Base-by-base conservation (phyloP, 23 red algal genomes). In the Gracilaria domingensis region DNA sequence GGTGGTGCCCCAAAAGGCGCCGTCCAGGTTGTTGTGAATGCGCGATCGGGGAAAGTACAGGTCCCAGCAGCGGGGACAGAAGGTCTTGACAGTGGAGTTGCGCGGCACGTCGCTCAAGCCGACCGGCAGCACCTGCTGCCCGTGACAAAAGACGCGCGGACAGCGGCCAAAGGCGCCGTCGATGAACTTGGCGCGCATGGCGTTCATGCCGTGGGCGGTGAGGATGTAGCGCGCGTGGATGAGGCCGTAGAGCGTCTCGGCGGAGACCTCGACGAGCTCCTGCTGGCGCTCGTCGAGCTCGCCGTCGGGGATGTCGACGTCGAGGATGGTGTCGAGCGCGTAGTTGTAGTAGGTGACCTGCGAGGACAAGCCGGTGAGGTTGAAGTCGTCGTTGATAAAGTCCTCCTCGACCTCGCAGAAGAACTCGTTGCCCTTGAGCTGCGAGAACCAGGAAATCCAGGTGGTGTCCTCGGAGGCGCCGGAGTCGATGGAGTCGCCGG, bases 301-400 rank as follows among this genome's bases (percentile, higher is more conserved):
- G 62, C 89, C 83, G 29, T 98, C 97, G 33, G 97, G 97, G 24
- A 98, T 91, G 62, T 98, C 97, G n/a, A 96, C 91, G 55, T 98
- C 97, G 49, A 98, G 94, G 60, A 98, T 98, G 45, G 90, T 98
- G 77, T 98, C 97, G 26, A 98, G 93, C 30, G 97, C 97, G 64
- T 98, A 95, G 29, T 98, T 95, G 65, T 98, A 98, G 90, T 95
- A 98, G n/a, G 97, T 90, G 67, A 98, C 97, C 72, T 95, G 91
- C 12, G 94, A 86, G 45, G 86, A 91, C 48, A 98, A 62, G 21
- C 97, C 93, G 11, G 93, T 95, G 14, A 98, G 75, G 83, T 98
- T 98, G 39, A 98, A 98, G 72, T 98, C 97, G 87, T 98, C 97
- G 40, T 98, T 89, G 69, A 98, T 98, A 69, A 98, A 98, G 34